Conservation (phyloP, 2,329 filamentous ascomycete genomes). For the Geosmithia putterillii region DNA sequence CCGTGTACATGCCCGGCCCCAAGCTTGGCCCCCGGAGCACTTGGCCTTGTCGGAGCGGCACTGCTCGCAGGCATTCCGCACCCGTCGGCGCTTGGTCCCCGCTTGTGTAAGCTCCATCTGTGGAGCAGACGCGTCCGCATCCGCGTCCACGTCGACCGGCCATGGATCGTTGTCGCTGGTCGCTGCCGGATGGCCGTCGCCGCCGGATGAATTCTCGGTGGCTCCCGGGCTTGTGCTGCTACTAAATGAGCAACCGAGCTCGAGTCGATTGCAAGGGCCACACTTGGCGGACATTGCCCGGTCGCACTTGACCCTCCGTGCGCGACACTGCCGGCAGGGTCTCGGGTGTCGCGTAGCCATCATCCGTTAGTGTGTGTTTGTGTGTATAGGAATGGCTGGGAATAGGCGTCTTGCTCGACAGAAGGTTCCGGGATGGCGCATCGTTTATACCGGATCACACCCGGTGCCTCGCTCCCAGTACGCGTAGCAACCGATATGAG, state of each 20-base stretch:
- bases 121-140: neutral
- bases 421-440: too few species aligned
- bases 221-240: neutral
- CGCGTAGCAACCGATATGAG: too few species aligned
- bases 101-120: slow-evolving; percentile 11
- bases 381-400: too few species aligned
- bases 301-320: slow-evolving; percentile 14
- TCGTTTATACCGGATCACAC: too few species aligned
- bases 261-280: neutral
- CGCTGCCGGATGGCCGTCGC: neutral
- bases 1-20: slow-evolving; percentile 6
- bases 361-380: too few species aligned
- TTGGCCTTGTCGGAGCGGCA: slow-evolving; percentile 21
- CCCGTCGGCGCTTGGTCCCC: slow-evolving; percentile 12
- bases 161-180: too few species aligned
- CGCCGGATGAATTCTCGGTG: neutral
- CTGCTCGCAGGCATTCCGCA: slow-evolving; percentile 14
- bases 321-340: slow-evolving; percentile 10
- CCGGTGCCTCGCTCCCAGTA: too few species aligned
- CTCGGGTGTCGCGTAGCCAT: neutral
- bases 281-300: slow-evolving; percentile 5
- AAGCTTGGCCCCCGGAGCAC: slow-evolving; percentile 19
- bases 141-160: neutral
- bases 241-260: slow-evolving; percentile 1
- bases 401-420: too few species aligned